A percentile compares a stretch with the other conserved stretches of the same genome.
Conservation (phyloP, 2,329 filamentous ascomycete species). For the Apiospora koreana region DNA sequence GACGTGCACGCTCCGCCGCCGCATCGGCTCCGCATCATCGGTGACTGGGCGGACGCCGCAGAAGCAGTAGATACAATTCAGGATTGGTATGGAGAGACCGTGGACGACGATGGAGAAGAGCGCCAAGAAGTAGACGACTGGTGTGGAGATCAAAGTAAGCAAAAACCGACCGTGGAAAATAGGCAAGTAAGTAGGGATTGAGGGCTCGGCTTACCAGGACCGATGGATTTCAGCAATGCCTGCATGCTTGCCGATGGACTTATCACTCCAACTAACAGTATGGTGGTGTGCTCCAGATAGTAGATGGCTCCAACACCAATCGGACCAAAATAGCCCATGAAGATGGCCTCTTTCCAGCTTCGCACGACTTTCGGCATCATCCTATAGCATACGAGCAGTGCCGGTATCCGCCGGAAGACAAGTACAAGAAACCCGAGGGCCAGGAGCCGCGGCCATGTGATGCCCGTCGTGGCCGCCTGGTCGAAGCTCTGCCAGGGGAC, state of each 20-base stretch:
- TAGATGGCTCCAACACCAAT: constrained; percentile 32
- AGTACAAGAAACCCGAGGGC: constrained; percentile 23
- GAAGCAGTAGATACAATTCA: constrained; percentile 39
- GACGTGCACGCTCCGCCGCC: constrained; percentile 36
- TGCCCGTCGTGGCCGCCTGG: constrained; percentile 11
- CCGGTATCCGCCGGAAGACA: constrained; percentile 23
- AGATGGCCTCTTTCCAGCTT: constrained; percentile 23
- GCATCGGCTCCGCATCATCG: constrained; percentile 40
- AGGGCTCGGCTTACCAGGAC: background rate
- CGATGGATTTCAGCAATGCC: background rate
- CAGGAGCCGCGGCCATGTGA: constrained; percentile 18
- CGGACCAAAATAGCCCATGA: constrained; percentile 30
- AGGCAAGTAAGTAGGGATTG: background rate
- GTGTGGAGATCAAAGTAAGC: no score
- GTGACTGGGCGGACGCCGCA: constrained; percentile 40
- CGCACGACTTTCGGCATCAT: constrained; percentile 20
- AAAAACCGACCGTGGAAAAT: no score
- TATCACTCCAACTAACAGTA: background rate
- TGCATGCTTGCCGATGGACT: background rate
- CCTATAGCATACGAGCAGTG: constrained; percentile 19
- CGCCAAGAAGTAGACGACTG: constrained; percentile 16
- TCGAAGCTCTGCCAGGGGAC: constrained; percentile 24
- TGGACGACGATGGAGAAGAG: constrained; percentile 43
- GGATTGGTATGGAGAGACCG: constrained; percentile 45
- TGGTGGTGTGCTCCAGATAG: constrained; percentile 13